Conservation (phyloP, 345 rosid species). For the Populus simonii region DNA sequence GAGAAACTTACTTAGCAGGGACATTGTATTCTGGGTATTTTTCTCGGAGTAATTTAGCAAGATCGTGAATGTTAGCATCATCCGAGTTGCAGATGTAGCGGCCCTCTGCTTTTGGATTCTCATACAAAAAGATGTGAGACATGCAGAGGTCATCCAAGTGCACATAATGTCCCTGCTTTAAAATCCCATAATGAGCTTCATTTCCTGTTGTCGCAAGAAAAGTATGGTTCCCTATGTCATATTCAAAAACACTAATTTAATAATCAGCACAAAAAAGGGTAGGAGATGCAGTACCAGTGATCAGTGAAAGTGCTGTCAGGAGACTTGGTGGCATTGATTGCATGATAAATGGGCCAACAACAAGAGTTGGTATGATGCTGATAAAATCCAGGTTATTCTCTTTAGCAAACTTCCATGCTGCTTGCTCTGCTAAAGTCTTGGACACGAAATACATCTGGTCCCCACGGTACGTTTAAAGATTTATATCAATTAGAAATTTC, state of each 20-base stretch:
- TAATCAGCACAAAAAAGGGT: neutral
- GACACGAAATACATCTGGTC: slow-evolving; percentile 82
- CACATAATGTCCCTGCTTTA: slow-evolving; percentile 77
- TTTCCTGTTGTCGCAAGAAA: slow-evolving; percentile 43
- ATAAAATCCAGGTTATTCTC: slow-evolving; percentile 71
- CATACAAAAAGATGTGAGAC: slow-evolving; percentile 68
- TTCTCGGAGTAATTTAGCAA: slow-evolving; percentile 46
- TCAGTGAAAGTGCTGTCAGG: slow-evolving; percentile 68
- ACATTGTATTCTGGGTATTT: slow-evolving; percentile 65
- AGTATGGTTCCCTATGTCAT: neutral
- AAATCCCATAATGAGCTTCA: slow-evolving; percentile 69
- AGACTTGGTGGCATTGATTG: slow-evolving; percentile 89
- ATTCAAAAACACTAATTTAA: neutral
- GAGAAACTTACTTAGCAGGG: slow-evolving; percentile 50
- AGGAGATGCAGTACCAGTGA: slow-evolving; percentile 44
- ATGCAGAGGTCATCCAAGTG: slow-evolving; percentile 89
- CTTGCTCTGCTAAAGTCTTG: slow-evolving; percentile 81
- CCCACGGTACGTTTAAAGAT: neutral
- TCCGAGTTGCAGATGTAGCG: slow-evolving; percentile 78
- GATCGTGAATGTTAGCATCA: slow-evolving; percentile 51
- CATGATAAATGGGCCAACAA: slow-evolving; percentile 82
- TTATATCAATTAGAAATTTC: neutral
- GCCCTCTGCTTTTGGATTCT: slow-evolving; percentile 67
- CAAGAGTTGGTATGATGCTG: slow-evolving; percentile 71
- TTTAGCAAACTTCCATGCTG: slow-evolving; percentile 75